These are phyloP conservation scores for Marchantia polymorpha DNA, from an alignment of 225 moss, liverwort and hornwort species.

Conservation along the genomic window DNA sequence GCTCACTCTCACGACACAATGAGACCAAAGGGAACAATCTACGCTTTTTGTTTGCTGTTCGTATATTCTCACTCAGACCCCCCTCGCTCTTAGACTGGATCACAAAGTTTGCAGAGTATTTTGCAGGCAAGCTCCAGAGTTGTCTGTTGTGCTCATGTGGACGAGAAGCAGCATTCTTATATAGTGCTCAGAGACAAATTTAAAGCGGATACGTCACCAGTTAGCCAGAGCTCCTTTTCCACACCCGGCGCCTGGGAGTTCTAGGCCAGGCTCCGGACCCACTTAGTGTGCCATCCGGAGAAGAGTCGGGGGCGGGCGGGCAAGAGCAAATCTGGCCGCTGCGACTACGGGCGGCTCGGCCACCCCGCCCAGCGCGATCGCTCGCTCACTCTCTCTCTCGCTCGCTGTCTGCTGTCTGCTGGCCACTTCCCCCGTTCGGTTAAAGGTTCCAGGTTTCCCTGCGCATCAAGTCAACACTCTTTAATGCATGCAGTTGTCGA, in stretches of 20 bases:
- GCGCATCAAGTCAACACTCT: too few species aligned
- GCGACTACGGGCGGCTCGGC: too few species aligned
- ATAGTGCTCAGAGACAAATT: neutral
- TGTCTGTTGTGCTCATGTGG: slow-evolving; percentile 9
- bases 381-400: too few species aligned
- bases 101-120: neutral
- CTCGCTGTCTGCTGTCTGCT: too few species aligned
- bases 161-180: neutral
- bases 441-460: too few species aligned
- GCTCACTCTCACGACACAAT: neutral
- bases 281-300: neutral
- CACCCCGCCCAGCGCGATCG: too few species aligned
- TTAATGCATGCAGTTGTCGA: too few species aligned
- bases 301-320: too few species aligned
- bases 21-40: neutral
- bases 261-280: neutral
- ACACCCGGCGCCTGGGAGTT: neutral
- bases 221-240: slow-evolving; percentile 2
- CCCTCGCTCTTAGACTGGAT: too few species aligned
- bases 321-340: neutral
- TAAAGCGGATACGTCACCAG: slow-evolving; percentile 1
- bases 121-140: slow-evolving; percentile 2
- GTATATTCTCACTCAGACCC: neutral
- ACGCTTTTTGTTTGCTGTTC: slow-evolving; percentile 5
- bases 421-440: too few species aligned